These are phyloP conservation scores for Micromonas commoda DNA, from an alignment of 139 green algal genomes.

Conservation along the genomic window DNA sequence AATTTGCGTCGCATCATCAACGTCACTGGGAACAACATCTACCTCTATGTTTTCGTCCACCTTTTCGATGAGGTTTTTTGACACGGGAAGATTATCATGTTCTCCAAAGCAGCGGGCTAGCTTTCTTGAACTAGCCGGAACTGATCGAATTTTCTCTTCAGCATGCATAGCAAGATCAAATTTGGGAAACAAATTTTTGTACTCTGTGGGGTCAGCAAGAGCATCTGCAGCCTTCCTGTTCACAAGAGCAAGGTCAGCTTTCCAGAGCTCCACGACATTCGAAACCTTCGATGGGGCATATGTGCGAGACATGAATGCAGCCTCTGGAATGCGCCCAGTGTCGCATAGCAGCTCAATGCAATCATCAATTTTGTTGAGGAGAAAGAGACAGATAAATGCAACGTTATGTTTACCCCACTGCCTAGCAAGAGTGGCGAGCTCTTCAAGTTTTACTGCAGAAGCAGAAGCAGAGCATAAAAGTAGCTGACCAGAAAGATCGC, in stretches of 20 bases:
- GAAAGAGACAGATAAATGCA: constrained; percentile 77
- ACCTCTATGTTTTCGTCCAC: constrained; percentile 1
- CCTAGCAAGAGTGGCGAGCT: no score
- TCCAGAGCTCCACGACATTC: constrained; percentile 74
- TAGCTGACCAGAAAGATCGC: constrained; percentile 80
- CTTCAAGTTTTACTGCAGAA: constrained; percentile 38
- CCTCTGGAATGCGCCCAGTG: constrained; percentile 78
- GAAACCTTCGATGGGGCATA: constrained; percentile 73
- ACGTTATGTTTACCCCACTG: constrained; percentile 73
- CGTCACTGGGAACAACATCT: not conserved
- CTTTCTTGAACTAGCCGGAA: not conserved
- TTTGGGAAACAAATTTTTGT: constrained; percentile 93
- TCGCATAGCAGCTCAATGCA: constrained; percentile 74
- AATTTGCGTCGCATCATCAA: no score
- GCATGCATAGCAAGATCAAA: constrained; percentile 67
- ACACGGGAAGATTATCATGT: not conserved
- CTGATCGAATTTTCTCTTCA: constrained; percentile 44
- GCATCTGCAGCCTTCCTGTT: constrained; percentile 93
- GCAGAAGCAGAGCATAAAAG: constrained; percentile 63
- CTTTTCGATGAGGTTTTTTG: not conserved
- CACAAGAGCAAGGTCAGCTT: constrained; percentile 78
- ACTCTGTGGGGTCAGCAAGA: constrained; percentile 88
- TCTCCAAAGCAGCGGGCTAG: not conserved
- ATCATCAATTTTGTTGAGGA: constrained; percentile 66
- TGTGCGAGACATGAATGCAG: constrained; percentile 89